Base-by-base conservation (phyloP, 345 rosid species). In the Euclidium syriacum region DNA sequence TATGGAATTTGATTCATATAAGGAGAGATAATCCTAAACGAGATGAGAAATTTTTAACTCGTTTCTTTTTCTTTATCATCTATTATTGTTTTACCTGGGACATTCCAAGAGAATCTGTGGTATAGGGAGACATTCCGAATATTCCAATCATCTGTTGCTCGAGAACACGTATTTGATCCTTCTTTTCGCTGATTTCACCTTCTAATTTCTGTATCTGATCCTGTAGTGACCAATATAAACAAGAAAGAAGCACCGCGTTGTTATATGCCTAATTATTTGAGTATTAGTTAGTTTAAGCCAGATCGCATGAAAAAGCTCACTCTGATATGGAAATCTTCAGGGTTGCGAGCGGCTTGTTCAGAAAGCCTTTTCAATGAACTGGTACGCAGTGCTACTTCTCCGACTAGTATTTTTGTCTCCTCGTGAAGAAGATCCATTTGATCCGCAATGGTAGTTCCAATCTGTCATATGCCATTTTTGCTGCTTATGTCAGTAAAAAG, bases 381-480 rank as follows among this genome's bases (percentile, higher is more conserved):
- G 25, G 91, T 84, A 70, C 92, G 72, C 56, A 95, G 82, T 33
- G 96, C 99, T 67, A 95, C 84, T 81, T 95, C 99, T 71, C 84
- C 99, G 22, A 96, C 94, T 70, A 90, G 90, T 86, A 88, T 86
- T 75, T 95, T 95, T 33, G 86, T 95, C 76, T 95, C 97, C 83
- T 90, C 98, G 42, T 82, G 95, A 50, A 90, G 88, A 75, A 95
- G 95, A 61, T 95, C 99, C 88, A 84, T 88, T 85, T 95, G 89
- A 78, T 95, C 96, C 64, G 84, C 80, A 16, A 92, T 83, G 68
- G 87, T 73, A 73, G 77, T 81, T 51, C 82, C 91, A 86, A 76
- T 68, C 43, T 76, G 62, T 35, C 16, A 52, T 47, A 35, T 26
- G 53, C 33, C 66, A 65, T 27, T 51, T n/a, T 50, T 43, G 17